A percentile compares a stretch with the other conserved stretches of the same genome.
These are phyloP conservation scores for Blastobotrys mokoenaii DNA, from an alignment of 805 yeast species.

Conservation along the genomic window DNA sequence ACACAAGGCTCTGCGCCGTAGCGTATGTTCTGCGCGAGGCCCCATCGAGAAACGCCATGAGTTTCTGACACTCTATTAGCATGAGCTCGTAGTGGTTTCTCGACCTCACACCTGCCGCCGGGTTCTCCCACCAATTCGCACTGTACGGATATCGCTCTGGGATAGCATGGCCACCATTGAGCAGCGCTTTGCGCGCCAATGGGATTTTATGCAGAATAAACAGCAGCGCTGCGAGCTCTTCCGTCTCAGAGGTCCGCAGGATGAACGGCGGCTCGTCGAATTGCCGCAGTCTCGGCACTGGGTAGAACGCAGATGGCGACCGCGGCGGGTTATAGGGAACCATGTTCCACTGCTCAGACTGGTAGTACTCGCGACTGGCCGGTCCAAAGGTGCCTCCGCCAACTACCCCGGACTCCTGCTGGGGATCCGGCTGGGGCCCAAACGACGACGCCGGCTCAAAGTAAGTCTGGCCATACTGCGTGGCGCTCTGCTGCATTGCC, in stretches of 20 bases:
- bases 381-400: conserved; percentile 13
- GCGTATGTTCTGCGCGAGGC: conserved; percentile 21
- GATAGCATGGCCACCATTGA: conserved; percentile 9
- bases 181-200: conserved; percentile 22
- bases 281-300: conserved; percentile 1
- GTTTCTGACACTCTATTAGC: conserved; percentile 22
- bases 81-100: too few species aligned
- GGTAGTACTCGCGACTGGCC: conserved; percentile 18
- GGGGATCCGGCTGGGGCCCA: neutral
- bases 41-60: conserved; percentile 27
- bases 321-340: conserved; percentile 9
- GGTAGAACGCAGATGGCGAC: neutral
- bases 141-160: conserved; percentile 19
- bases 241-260: conserved; percentile 13
- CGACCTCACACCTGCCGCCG: conserved; percentile 10
- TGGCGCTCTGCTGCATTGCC: neutral
- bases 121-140: conserved; percentile 22
- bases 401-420: neutral
- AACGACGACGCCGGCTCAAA: neutral
- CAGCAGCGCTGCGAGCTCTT: conserved; percentile 21
- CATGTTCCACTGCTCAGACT: conserved; percentile 19
- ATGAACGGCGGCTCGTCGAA: conserved; percentile 15
- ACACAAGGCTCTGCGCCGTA: conserved; percentile 8
- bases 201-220: conserved; percentile 26
- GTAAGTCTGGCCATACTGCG: neutral